Base-by-base conservation (phyloP, 2,329 filamentous ascomycete species). In the Diplodia mutila region DNA sequence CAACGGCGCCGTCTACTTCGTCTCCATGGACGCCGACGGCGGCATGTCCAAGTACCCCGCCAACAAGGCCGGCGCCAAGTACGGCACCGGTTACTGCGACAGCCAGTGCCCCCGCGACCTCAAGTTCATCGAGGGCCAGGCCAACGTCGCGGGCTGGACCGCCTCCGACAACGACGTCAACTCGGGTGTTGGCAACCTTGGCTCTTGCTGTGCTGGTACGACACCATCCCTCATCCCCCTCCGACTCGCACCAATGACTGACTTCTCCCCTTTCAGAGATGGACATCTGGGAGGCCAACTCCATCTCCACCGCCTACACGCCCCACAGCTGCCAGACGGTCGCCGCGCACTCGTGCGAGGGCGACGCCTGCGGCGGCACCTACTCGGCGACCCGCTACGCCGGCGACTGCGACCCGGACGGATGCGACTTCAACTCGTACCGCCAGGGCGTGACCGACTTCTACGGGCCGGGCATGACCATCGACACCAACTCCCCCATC, bases 1-100 rank as follows among this genome's bases (percentile, higher is more conserved):
- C 16, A 91, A 91, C 76, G 89, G 89, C 53, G 90, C 90, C 54
- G 80, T 92, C 55, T 91, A 92, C 80, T 83, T 90, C 57, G 80
- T 85, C 7, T 78, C 82, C 72, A 90, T 89, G 87, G 82, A 85
- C 18, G 79, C 82, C 7, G 86, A 89, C 72, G 90, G 90, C 71
- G 89, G 88, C 37, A 70, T 82, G 68, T 75, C 81, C 61, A 79
- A 78, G 69, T 84, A 81, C 72, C 73, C 81, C 0, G 77, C 70
- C 73, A 87, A 79, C 72, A 75, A 75, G 69, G 78, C 78, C 52
- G 78, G 78, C 61, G 85, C 85, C 71, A 83, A 83, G 75, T 85
- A 85, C 74, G 85, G 85, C 57, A 85, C 84, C 16, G 85, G 85
- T 1, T 87, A 86, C 78, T 86, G 85, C 61, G 72, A 74, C 57